Evolutionary conservation across 2,329 filamentous ascomycete species (phyloP), one percentile per base, ranked within the genome.

Genomic region (Pyrenochaeta sp.): DNA sequence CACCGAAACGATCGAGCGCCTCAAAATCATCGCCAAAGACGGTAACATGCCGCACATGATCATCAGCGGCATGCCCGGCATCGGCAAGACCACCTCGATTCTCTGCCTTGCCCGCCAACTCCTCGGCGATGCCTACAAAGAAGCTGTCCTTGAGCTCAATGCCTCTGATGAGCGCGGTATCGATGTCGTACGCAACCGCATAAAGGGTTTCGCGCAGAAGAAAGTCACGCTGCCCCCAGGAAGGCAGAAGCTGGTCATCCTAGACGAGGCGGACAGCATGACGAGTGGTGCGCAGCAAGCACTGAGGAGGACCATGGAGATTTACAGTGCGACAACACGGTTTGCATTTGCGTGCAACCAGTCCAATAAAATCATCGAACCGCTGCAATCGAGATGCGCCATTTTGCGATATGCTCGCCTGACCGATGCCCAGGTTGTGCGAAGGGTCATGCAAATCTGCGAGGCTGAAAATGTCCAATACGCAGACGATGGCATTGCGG

Each of bases 1-100:
- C 77, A 96, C 91, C 17, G 95, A 99, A 76, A 99, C 95, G 1
- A 92, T 99, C 68, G 94, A 98, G 77, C 90, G 95, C 49, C 82
- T 99, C 68, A 98, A 98, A 75, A 98, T 99, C 70, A 98, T 99
- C 67, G 93, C 95, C 41, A 95, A 93, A 77, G 95, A 98, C 79
- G 95, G 95, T 67, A 99, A 99, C 79, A 97, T 99, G 93, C 95
- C 95, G 2, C 95, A 99, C 78, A 87, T 99, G 71, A 98, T 99
- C 78, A 98, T 99, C 70, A 97, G 92, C n/a, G 95, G 95, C 55
- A 98, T 97, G 92, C 95, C 95, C 17, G 95, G 95, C 72, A 99
- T 98, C 71, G 95, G 95, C 77, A 99, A 99, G 82, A 99, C 95
- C 3, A 98, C 95, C 0, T 97, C 92, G 50, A 89, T 99, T 50